A percentile compares a stretch with the other conserved stretches of the same genome.
Evolutionary conservation across 1,284 basidiomycete genomes (phyloP).

Genomic region (Trichosporon faecale): DNA sequence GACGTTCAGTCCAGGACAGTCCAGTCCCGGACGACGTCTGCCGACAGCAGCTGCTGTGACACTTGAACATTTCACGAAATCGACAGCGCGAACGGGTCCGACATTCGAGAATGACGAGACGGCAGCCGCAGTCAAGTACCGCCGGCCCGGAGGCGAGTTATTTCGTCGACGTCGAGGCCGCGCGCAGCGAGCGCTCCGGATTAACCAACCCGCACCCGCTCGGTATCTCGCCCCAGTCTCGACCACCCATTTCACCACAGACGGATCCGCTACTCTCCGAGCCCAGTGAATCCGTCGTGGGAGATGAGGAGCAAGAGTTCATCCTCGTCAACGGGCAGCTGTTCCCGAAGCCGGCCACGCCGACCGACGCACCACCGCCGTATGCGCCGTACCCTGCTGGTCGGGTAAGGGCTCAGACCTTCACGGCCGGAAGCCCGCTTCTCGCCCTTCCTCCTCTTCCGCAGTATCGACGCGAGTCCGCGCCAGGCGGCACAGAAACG

Average conservation of each 20-base stretch:
- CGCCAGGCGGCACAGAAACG: background rate
- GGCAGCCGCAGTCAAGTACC: background rate
- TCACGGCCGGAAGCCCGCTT: background rate
- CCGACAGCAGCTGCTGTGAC: background rate
- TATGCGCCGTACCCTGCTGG: slow-evolving; percentile 3
- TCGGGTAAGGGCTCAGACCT: background rate
- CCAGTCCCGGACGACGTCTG: slow-evolving; percentile 6
- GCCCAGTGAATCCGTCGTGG: no score
- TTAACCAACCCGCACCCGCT: background rate
- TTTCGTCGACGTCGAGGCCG: background rate
- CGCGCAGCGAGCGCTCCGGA: background rate
- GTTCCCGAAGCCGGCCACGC: background rate
- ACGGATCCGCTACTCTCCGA: background rate
- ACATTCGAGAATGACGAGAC: background rate
- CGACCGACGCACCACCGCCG: background rate
- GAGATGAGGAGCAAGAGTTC: background rate
- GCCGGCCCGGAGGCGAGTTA: background rate
- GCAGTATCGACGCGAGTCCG: background rate
- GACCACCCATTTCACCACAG: background rate
- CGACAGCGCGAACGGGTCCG: background rate
- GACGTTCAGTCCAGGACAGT: background rate
- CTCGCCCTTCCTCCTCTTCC: background rate
- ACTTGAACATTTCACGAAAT: background rate
- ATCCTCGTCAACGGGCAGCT: slow-evolving; percentile 2
- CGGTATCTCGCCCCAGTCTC: background rate